Percentiles rank a stretch among this genome's conserved stretches.
phyloP scores from a whole-genome alignment of 331 rosid species.

The Quercus tomentella region DNA sequence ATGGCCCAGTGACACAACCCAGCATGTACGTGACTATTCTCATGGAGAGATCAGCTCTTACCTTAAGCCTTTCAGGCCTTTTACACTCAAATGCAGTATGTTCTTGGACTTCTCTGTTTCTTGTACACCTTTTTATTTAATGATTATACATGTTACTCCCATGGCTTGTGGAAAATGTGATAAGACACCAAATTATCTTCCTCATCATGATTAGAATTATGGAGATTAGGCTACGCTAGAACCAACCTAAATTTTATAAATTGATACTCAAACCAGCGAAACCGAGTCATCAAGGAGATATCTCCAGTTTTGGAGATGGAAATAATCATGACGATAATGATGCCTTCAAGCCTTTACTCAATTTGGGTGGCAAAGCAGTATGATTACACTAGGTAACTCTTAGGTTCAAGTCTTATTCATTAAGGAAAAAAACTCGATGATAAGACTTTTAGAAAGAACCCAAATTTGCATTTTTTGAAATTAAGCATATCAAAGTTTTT shows the following conservation, averaged over 20 bases:
- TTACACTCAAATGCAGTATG: slow-evolving; percentile 69
- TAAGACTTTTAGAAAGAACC: not conserved
- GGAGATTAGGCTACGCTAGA: not conserved
- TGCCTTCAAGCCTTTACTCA: too few species aligned
- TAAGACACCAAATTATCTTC: not conserved
- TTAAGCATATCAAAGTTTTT: too few species aligned
- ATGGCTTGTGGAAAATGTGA: not conserved
- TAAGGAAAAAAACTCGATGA: not conserved
- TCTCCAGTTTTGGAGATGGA: too few species aligned
- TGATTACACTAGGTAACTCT: too few species aligned
- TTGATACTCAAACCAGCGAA: too few species aligned
- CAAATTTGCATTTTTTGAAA: too few species aligned
- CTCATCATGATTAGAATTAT: not conserved
- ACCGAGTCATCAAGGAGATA: too few species aligned
- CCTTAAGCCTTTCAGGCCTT: slow-evolving; percentile 47
- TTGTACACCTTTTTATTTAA: not conserved
- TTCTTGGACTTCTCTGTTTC: slow-evolving; percentile 23
- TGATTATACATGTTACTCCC: not conserved
- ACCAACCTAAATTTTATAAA: not conserved
- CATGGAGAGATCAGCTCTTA: slow-evolving; percentile 75
- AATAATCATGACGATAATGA: slow-evolving; percentile 11
- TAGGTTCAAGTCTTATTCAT: not conserved
- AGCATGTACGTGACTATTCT: slow-evolving; percentile 71
- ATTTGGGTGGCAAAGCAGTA: too few species aligned
- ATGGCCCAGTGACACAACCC: slow-evolving; percentile 76